These are phyloP conservation scores for Boletus barrowsii DNA, from an alignment of 768 basidiomycete genomes.

Conservation along the genomic window DNA sequence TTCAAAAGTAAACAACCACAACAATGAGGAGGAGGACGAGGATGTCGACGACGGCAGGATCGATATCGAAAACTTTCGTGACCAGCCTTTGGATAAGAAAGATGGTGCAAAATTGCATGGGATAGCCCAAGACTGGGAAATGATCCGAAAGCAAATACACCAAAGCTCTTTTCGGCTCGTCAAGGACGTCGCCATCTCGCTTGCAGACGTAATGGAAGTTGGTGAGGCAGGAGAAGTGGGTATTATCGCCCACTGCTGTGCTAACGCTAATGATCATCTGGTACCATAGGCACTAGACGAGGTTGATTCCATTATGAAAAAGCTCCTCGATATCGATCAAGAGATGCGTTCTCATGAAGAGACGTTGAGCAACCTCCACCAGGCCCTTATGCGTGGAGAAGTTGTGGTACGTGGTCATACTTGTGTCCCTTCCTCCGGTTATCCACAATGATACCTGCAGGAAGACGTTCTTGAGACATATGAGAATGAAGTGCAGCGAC, in stretches of 20 bases:
- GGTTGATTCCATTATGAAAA: slow-evolving; percentile 66
- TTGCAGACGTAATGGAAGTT: slow-evolving; percentile 61
- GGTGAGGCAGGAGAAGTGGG: slow-evolving; percentile 52
- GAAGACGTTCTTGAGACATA: slow-evolving; percentile 52
- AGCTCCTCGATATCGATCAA: slow-evolving; percentile 61
- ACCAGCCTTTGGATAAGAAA: slow-evolving; percentile 61
- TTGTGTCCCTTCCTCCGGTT: neutral
- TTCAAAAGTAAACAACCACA: slow-evolving; percentile 8
- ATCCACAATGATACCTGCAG: slow-evolving; percentile 33
- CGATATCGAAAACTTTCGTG: slow-evolving; percentile 56
- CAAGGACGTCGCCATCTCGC: slow-evolving; percentile 49
- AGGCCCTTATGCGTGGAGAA: slow-evolving; percentile 53
- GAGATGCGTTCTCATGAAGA: slow-evolving; percentile 58
- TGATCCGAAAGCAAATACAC: slow-evolving; percentile 48
- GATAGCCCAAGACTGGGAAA: slow-evolving; percentile 60
- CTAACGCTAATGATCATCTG: neutral
- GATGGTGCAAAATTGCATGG: slow-evolving; percentile 55
- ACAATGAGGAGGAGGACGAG: slow-evolving; percentile 33
- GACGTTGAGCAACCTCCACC: slow-evolving; percentile 53
- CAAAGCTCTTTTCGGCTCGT: slow-evolving; percentile 43
- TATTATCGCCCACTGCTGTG: neutral
- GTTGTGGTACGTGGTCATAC: slow-evolving; percentile 47
- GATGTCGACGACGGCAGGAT: slow-evolving; percentile 52
- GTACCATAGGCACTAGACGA: slow-evolving; percentile 47
- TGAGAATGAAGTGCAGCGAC: slow-evolving; percentile 40